Base-by-base conservation (phyloP, 495 filamentous ascomycete species). In the Trichoderma reesei region DNA sequence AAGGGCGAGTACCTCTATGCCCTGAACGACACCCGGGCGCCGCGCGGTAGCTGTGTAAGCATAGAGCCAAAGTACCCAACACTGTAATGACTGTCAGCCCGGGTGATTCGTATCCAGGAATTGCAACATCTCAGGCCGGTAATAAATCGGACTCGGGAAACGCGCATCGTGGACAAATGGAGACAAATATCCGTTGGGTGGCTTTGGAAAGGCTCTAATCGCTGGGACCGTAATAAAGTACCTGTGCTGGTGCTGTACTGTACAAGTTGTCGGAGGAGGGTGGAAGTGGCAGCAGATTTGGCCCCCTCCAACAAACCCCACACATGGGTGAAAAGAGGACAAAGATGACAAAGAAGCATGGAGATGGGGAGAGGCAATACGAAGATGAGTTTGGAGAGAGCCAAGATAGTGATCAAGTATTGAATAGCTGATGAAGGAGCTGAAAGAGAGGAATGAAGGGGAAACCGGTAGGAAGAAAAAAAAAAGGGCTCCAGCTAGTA, bases 111-210 rank as follows among this genome's bases (percentile, higher is more conserved):
- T 26, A 26, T 26, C 26, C 26, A 26, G 26, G 26, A 26, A 26
- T 26, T 26, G 26, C 26, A 39, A 18, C 8, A 31, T 10, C 10
- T 1, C 10, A 36, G 36, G n/a, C 56, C 56, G 37, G 44, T 5
- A 6, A 48, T 48, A 20, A 18, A 8, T 18, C 44, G 44, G 16
- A 18, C 16, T 18, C 44, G 8, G 20, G 44, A 1, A 18, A 18
- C 56, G 56, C 56, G 56, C 56, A 60, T 36, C 56, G 8, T 34
- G 26, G 33, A 60, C 33, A n/a, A 36, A 36, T 39, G 56, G 56
- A 60, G 31, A 18, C 37, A 39, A 60, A 39, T 36, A 60, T 60
- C 56, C 56, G 56, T 60, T 60, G n/a, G 56, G 14, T 36, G 20
- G 33, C 60, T 37, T 20, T 2, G 10, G 1, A 16, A 20, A 61